Percentiles rank a stretch among this genome's conserved stretches.
Conservation (phyloP, 495 filamentous ascomycete species). For the Penicillium goetzii region DNA sequence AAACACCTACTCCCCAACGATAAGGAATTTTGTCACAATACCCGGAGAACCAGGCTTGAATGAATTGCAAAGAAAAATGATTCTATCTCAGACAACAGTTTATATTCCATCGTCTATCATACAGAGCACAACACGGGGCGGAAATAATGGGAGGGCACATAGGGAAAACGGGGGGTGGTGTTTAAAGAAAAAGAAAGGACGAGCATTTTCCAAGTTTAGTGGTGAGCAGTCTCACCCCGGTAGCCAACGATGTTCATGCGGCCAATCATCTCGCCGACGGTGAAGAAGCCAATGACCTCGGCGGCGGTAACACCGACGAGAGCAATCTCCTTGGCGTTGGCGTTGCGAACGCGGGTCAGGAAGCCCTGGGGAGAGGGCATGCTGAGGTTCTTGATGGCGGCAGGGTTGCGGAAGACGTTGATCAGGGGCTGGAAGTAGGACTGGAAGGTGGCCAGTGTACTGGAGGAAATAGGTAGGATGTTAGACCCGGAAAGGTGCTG, state of each 20-base stretch:
- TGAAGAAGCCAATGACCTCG: conserved; percentile 96
- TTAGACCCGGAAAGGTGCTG: conserved; percentile 26
- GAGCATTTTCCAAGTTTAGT: conserved; percentile 53
- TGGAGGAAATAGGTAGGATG: conserved; percentile 34
- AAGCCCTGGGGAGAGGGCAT: conserved; percentile 52
- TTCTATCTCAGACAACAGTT: conserved; percentile 53
- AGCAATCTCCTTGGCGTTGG: conserved; percentile 68
- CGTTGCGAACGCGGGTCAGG: conserved; percentile 66
- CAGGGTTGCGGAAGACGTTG: conserved; percentile 70
- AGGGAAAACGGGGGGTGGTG: conserved; percentile 30
- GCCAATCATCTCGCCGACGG: conserved; percentile 95
- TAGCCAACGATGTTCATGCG: conserved; percentile 93
- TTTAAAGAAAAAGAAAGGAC: conserved; percentile 37
- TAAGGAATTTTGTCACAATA: neutral
- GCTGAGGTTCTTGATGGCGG: conserved; percentile 48
- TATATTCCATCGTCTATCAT: conserved; percentile 61
- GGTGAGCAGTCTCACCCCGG: conserved; percentile 65
- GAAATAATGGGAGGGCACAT: conserved; percentile 37
- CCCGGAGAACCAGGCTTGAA: conserved; percentile 9
- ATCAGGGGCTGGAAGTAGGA: conserved; percentile 77
- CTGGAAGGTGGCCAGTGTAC: conserved; percentile 80
- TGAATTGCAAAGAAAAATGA: conserved; percentile 26
- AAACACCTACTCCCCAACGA: neutral
- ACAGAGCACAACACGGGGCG: conserved; percentile 50
- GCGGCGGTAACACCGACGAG: conserved; percentile 75